phyloP scores from a whole-genome alignment of 2,329 filamentous ascomycete genomes.

The Aspergillus puulaauensis region DNA sequence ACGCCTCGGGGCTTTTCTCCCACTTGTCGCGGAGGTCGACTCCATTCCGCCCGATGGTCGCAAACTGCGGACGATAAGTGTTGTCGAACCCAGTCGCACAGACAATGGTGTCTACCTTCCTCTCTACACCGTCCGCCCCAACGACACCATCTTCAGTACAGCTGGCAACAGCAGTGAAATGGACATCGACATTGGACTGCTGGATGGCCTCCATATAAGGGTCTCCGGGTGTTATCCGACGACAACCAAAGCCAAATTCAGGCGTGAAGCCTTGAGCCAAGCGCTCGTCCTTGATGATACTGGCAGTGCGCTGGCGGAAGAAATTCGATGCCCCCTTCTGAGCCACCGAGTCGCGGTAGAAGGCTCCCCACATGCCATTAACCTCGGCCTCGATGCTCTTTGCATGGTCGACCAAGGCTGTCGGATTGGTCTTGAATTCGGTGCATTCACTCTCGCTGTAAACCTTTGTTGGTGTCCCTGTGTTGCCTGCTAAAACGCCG shows the following conservation, averaged over 20 bases:
- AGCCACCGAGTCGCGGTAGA: not conserved
- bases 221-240: slow-evolving; percentile 43
- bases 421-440: not conserved
- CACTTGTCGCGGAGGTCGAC: slow-evolving; percentile 47
- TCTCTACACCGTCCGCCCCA: slow-evolving; percentile 18
- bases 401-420: not conserved
- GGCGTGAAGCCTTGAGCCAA: not conserved
- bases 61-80: slow-evolving; percentile 45
- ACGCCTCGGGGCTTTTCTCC: slow-evolving; percentile 42
- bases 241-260: slow-evolving; percentile 30
- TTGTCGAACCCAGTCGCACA: slow-evolving; percentile 25
- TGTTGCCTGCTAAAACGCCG: not conserved
- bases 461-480: not conserved
- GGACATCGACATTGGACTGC: slow-evolving; percentile 45
- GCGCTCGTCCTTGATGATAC: not conserved
- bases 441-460: not conserved
- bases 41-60: slow-evolving; percentile 38
- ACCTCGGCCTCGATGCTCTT: slow-evolving; percentile 4
- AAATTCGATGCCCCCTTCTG: not conserved
- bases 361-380: slow-evolving; percentile 4
- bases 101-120: slow-evolving; percentile 16
- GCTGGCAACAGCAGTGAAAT: slow-evolving; percentile 39
- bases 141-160: slow-evolving; percentile 36
- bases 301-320: not conserved
- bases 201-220: slow-evolving; percentile 45